These are phyloP conservation scores for Paramecium biaurelia DNA, from an alignment of 73 alveolate species.

Conservation along the genomic window DNA sequence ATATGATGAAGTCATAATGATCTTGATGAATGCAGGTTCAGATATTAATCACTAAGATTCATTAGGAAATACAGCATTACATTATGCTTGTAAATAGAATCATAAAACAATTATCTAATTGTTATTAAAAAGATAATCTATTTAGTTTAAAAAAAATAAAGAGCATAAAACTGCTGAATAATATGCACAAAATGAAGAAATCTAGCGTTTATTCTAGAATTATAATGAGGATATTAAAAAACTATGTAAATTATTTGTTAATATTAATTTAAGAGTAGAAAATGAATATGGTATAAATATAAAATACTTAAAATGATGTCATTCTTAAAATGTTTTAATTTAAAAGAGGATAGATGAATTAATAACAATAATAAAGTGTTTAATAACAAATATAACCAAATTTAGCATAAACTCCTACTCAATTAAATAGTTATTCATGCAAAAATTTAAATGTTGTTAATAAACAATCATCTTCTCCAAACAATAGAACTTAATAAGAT, in stretches of 20 bases:
- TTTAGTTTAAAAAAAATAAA: slow-evolving; percentile 5
- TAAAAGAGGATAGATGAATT: neutral
- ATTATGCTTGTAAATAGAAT: neutral
- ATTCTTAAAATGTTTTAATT: neutral
- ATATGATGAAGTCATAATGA: slow-evolving; percentile 14
- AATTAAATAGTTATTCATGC: slow-evolving; percentile 8
- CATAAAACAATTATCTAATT: neutral
- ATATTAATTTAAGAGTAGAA: neutral
- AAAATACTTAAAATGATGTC: slow-evolving; percentile 15
- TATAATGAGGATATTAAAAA: neutral
- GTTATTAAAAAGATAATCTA: neutral
- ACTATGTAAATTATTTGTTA: neutral
- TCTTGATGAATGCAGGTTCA: slow-evolving; percentile 38
- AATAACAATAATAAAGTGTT: neutral
- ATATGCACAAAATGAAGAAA: neutral
- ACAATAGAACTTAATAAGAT: neutral
- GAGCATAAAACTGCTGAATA: neutral
- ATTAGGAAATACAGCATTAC: neutral
- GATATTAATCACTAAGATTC: slow-evolving; percentile 43
- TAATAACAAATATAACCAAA: neutral
- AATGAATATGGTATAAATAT: neutral
- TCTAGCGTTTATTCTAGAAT: neutral
- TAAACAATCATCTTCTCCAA: slow-evolving; percentile 21
- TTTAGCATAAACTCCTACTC: neutral
- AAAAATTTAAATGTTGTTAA: neutral